Evolutionary conservation across 1,139 yeast species (phyloP).

Genomic region (Chernovozyma aurita): DNA sequence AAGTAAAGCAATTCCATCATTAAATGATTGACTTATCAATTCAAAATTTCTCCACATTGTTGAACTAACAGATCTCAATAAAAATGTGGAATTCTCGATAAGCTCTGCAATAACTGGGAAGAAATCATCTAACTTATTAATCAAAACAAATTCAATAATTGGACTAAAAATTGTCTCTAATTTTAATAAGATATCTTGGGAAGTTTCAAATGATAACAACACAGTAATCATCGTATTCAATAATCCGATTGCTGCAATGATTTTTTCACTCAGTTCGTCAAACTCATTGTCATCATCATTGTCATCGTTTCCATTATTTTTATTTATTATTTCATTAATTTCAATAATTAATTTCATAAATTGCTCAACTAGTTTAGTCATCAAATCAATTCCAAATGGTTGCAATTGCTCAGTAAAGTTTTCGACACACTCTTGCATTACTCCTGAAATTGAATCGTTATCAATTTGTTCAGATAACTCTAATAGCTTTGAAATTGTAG

Average conservation of each 20-base stretch:
- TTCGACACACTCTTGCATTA: slow-evolving; percentile 95
- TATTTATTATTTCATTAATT: slow-evolving; percentile 53
- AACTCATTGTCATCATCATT: slow-evolving; percentile 38
- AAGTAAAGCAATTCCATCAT: slow-evolving; percentile 50
- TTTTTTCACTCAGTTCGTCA: slow-evolving; percentile 66
- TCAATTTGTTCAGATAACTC: slow-evolving; percentile 79
- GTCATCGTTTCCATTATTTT: slow-evolving; percentile 36
- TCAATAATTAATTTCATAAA: slow-evolving; percentile 72
- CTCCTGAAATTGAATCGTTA: slow-evolving; percentile 81
- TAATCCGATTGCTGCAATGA: slow-evolving; percentile 83
- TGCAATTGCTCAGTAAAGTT: slow-evolving; percentile 82
- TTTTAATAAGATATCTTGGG: slow-evolving; percentile 58
- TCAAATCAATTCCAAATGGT: slow-evolving; percentile 88
- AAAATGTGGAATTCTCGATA: slow-evolving; percentile 79
- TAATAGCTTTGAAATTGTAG: slow-evolving; percentile 77
- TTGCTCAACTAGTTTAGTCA: slow-evolving; percentile 75
- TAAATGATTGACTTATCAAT: slow-evolving; percentile 49
- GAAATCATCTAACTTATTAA: slow-evolving; percentile 67
- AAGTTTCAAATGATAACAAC: slow-evolving; percentile 80
- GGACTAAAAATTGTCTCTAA: slow-evolving; percentile 76
- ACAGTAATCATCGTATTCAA: slow-evolving; percentile 85
- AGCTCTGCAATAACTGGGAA: slow-evolving; percentile 80
- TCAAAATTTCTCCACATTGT: slow-evolving; percentile 73
- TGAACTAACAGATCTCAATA: slow-evolving; percentile 67
- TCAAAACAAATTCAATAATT: slow-evolving; percentile 62